Evolutionary conservation across 345 rosid species (phyloP).

Genomic region (Rhizophora mangle): DNA sequence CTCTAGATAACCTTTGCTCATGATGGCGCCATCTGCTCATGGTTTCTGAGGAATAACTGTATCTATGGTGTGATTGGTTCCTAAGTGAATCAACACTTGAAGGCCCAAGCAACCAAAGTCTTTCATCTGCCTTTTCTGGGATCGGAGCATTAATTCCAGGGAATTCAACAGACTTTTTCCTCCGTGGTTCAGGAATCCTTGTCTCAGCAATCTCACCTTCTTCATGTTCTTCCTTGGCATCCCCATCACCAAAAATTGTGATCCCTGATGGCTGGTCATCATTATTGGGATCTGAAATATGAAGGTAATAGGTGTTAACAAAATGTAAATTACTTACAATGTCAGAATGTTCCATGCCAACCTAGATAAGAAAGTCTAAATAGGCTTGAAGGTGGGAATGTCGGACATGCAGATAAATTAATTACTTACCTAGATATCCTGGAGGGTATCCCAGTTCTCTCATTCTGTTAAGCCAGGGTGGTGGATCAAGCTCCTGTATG

Average conservation of each 20-base stretch:
- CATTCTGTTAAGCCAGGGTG: conserved; percentile 98
- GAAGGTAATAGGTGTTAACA: conserved; percentile 1
- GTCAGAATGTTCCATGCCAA: too few relatives aligned
- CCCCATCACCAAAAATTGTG: conserved; percentile 64
- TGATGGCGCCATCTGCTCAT: conserved; percentile 36
- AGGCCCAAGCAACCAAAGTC: conserved; percentile 56
- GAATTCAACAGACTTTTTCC: conserved; percentile 60
- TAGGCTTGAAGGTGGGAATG: background rate
- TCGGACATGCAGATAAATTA: background rate
- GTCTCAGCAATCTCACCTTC: conserved; percentile 66
- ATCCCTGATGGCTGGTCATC: conserved; percentile 72
- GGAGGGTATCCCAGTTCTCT: conserved; percentile 95
- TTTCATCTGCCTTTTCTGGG: conserved; percentile 67
- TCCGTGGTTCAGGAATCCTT: conserved; percentile 31
- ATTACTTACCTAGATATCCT: conserved; percentile 74
- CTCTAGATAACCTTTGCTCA: conserved; percentile 40
- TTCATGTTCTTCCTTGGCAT: conserved; percentile 44
- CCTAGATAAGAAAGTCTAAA: background rate
- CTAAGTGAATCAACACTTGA: conserved; percentile 36
- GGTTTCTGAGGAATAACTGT: conserved; percentile 30
- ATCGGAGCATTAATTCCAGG: conserved; percentile 88
- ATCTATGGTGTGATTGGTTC: conserved; percentile 31
- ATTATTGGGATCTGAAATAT: conserved; percentile 49
- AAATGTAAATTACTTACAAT: background rate
- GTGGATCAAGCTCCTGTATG: conserved; percentile 92